phyloP scores from a whole-genome alignment of 2,329 filamentous ascomycete species.

The Claviceps citrina region DNA sequence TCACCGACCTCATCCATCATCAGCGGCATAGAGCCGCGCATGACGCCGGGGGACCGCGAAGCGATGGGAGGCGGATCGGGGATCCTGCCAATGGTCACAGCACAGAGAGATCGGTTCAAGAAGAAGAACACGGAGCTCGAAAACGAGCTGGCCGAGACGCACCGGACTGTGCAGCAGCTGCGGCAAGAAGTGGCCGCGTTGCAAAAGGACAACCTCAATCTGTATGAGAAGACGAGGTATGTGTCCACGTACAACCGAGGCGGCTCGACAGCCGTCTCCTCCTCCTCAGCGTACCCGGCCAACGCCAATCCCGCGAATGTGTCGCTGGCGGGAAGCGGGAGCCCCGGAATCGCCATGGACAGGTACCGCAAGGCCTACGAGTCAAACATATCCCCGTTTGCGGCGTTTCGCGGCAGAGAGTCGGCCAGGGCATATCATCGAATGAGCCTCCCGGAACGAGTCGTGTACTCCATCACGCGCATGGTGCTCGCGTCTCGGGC shows the following conservation, averaged over 20 bases:
- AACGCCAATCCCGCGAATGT: constrained; percentile 66
- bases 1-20: constrained; percentile 97
- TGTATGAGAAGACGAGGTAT: constrained; percentile 97
- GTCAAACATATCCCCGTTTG: constrained; percentile 87
- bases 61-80: constrained; percentile 62
- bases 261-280: constrained; percentile 42
- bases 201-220: constrained; percentile 86
- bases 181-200: constrained; percentile 81
- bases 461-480: constrained; percentile 78
- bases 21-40: constrained; percentile 74
- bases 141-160: constrained; percentile 70
- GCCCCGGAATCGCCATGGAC: constrained; percentile 55
- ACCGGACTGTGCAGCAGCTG: constrained; percentile 68
- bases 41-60: constrained; percentile 34
- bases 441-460: constrained; percentile 81
- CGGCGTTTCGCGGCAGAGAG: constrained; percentile 87
- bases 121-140: constrained; percentile 86
- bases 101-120: constrained; percentile 95
- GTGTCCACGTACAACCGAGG: constrained; percentile 81
- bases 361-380: constrained; percentile 88
- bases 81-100: constrained; percentile 94
- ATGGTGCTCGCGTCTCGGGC: constrained; percentile 81
- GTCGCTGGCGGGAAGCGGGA: constrained; percentile 37
- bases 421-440: constrained; percentile 78
- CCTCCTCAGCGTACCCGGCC: constrained; percentile 48